phyloP scores from a whole-genome alignment of 2,329 filamentous ascomycete species.

The Talaromyces sp. region DNA sequence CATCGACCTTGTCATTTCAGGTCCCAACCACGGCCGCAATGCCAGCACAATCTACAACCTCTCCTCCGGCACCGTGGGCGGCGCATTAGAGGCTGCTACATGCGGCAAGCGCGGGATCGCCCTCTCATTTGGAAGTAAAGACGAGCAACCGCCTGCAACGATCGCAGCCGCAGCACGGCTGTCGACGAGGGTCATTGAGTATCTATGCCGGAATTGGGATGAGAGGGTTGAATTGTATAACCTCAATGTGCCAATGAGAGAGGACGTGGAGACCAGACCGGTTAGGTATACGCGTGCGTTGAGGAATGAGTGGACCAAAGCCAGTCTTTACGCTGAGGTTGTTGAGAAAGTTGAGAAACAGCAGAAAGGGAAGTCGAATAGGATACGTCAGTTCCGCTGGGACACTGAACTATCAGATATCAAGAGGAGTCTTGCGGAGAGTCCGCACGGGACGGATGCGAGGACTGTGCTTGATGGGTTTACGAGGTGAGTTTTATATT shows the following conservation, averaged over 20 bases:
- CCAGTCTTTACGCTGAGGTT: conserved; percentile 76
- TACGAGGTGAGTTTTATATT: conserved; percentile 60
- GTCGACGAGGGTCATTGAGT: conserved; percentile 69
- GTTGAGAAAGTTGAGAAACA: conserved; percentile 34
- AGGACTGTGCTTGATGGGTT: conserved; percentile 81
- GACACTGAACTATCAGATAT: conserved; percentile 79
- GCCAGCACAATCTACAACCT: conserved; percentile 73
- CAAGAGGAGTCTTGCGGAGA: conserved; percentile 73
- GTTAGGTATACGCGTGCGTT: conserved; percentile 74
- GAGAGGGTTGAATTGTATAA: conserved; percentile 73
- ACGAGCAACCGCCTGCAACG: conserved; percentile 70
- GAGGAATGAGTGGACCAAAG: conserved; percentile 79
- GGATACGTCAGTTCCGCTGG: conserved; percentile 86
- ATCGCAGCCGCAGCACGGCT: conserved; percentile 70
- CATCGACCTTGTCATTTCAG: conserved; percentile 70
- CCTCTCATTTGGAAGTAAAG: conserved; percentile 76
- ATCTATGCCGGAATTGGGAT: conserved; percentile 69
- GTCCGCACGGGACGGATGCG: conserved; percentile 77
- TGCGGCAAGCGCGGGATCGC: conserved; percentile 69
- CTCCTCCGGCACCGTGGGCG: conserved; percentile 71
- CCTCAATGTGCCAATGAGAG: conserved; percentile 79
- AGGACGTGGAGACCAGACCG: conserved; percentile 64
- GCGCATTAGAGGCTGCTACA: conserved; percentile 69
- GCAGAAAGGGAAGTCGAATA: conserved; percentile 19
- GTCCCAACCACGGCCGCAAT: conserved; percentile 77